Percentiles rank a stretch among this genome's conserved stretches.
Evolutionary conservation across 1,284 basidiomycete genomes (phyloP).

Genomic region (Malassezia cuniculi): DNA sequence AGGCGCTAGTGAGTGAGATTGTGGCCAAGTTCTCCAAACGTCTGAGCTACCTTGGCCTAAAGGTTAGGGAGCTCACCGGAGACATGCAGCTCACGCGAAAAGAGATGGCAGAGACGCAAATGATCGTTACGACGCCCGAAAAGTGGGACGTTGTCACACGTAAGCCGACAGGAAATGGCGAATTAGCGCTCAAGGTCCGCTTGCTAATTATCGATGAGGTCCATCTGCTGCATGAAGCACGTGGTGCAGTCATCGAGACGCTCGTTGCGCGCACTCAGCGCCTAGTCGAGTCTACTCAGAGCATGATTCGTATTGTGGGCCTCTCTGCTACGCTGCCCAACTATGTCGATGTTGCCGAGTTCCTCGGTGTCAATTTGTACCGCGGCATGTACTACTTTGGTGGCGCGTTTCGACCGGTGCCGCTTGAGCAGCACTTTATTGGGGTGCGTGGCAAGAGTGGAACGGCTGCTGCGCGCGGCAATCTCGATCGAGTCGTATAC

Average conservation of each 20-base stretch:
- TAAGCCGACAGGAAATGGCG: slow-evolving; percentile 90
- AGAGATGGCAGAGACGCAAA: slow-evolving; percentile 89
- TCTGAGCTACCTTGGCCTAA: slow-evolving; percentile 74
- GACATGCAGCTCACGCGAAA: slow-evolving; percentile 95
- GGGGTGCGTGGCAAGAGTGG: slow-evolving; percentile 85
- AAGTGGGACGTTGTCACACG: slow-evolving; percentile 99
- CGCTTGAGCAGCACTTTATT: slow-evolving; percentile 93
- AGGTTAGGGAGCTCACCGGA: slow-evolving; percentile 88
- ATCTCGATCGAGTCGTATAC: slow-evolving; percentile 78
- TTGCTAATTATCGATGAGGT: slow-evolving; percentile 97
- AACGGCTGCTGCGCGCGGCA: slow-evolving; percentile 61
- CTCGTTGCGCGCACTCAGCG: slow-evolving; percentile 91
- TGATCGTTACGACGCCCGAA: slow-evolving; percentile 97
- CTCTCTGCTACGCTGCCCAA: slow-evolving; percentile 97
- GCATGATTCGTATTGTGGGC: slow-evolving; percentile 92
- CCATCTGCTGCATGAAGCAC: slow-evolving; percentile 90
- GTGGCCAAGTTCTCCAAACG: slow-evolving; percentile 82
- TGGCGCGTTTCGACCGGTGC: slow-evolving; percentile 89
- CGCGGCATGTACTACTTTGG: slow-evolving; percentile 98
- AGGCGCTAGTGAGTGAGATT: slow-evolving; percentile 89
- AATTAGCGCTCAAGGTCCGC: slow-evolving; percentile 71
- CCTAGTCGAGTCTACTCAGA: slow-evolving; percentile 89
- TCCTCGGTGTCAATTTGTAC: slow-evolving; percentile 74
- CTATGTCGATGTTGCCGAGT: slow-evolving; percentile 91
- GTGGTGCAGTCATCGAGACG: slow-evolving; percentile 94